Evolutionary conservation across 768 basidiomycete species (phyloP).

Genomic region (Filobasidium floriforme): DNA sequence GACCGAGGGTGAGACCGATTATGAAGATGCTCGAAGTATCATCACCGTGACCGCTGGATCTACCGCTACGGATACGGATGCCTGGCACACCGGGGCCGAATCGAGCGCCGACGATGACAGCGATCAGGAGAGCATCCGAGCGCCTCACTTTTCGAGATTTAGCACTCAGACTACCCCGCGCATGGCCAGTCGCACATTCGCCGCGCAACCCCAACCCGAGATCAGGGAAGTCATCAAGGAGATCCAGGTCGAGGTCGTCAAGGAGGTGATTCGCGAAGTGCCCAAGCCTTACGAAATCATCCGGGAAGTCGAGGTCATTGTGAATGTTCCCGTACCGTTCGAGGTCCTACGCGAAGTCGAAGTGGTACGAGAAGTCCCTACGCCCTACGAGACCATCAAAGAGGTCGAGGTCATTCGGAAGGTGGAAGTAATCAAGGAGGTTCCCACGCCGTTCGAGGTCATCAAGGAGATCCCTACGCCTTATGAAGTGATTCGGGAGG

Average conservation of each 20-base stretch:
- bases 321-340: conserved; percentile 32
- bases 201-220: conserved; percentile 11
- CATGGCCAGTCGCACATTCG: neutral
- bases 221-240: conserved; percentile 22
- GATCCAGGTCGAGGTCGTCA: conserved; percentile 35
- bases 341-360: conserved; percentile 28
- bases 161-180: neutral
- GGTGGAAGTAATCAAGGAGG: conserved; percentile 30
- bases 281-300: conserved; percentile 26
- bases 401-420: conserved; percentile 33
- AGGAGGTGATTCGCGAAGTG: conserved; percentile 27
- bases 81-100: conserved; percentile 24
- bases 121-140: conserved; percentile 31
- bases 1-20: conserved; percentile 29
- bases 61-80: conserved; percentile 38
- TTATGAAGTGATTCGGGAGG: conserved; percentile 28
- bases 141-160: neutral
- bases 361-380: conserved; percentile 21
- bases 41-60: conserved; percentile 58
- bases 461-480: conserved; percentile 21
- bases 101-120: conserved; percentile 40
- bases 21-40: conserved; percentile 59
- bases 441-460: conserved; percentile 36
- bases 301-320: conserved; percentile 34
- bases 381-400: conserved; percentile 27